These are phyloP conservation scores for Dactylis glomerata DNA, from an alignment of 176 grass and related monocot genomes.

Conservation along the genomic window DNA sequence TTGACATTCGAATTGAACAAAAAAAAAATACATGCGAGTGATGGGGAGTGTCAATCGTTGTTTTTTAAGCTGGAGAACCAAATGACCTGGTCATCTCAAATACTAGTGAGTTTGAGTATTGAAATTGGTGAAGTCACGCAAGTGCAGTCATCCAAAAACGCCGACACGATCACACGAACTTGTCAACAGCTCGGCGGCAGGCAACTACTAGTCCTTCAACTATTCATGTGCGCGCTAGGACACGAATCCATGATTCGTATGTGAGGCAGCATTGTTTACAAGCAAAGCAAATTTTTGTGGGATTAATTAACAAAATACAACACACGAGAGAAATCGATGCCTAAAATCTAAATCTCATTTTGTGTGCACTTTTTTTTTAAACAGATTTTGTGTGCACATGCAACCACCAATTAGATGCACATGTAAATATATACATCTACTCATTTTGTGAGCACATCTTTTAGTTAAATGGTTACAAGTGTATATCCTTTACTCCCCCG, in stretches of 20 bases:
- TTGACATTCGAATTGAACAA: conserved; percentile 7
- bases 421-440: no score
- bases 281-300: neutral
- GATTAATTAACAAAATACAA: neutral
- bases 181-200: neutral
- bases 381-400: neutral
- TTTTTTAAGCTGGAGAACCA: neutral
- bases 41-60: neutral
- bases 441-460: no score
- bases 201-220: neutral
- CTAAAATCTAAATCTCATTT: neutral
- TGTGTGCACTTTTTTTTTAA: no score
- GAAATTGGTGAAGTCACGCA: neutral
- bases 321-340: neutral
- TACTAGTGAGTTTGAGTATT: neutral
- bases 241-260: neutral
- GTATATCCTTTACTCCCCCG: no score
- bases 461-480: no score
- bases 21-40: neutral
- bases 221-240: neutral
- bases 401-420: no score
- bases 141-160: neutral
- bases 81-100: neutral
- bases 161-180: neutral
- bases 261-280: neutral